phyloP scores from a whole-genome alignment of 495 filamentous ascomycete genomes.

The Aspergillus cavernicola region DNA sequence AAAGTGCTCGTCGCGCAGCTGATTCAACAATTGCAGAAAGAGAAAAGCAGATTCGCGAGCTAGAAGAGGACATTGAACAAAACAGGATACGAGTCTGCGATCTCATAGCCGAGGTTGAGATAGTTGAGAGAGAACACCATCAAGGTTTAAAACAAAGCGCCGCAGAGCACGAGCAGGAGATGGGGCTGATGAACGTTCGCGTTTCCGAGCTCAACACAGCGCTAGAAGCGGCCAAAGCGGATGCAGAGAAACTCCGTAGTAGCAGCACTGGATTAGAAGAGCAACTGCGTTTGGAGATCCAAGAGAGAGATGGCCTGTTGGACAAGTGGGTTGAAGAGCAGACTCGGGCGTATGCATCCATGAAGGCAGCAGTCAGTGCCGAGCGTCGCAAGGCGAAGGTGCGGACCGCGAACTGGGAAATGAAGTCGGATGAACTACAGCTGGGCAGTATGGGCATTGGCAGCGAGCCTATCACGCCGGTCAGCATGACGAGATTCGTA shows the following conservation, averaged over 20 bases:
- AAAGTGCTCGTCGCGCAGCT: slow-evolving; percentile 30
- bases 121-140: slow-evolving; percentile 31
- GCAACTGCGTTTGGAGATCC: slow-evolving; percentile 31
- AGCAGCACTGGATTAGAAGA: slow-evolving; percentile 35
- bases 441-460: slow-evolving; percentile 46
- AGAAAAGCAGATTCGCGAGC: slow-evolving; percentile 34
- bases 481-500: slow-evolving; percentile 40
- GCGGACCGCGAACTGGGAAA: slow-evolving; percentile 39
- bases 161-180: slow-evolving; percentile 41
- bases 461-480: slow-evolving; percentile 44
- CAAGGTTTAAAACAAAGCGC: slow-evolving; percentile 23
- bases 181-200: slow-evolving; percentile 36
- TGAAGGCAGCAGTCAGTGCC: slow-evolving; percentile 38
- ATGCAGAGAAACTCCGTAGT: slow-evolving; percentile 29
- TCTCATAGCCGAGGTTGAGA: slow-evolving; percentile 29
- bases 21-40: slow-evolving; percentile 33
- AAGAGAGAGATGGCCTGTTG: slow-evolving; percentile 35
- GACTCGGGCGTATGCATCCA: slow-evolving; percentile 32
- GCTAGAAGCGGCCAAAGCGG: slow-evolving; percentile 29
- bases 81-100: slow-evolving; percentile 37
- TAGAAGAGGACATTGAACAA: slow-evolving; percentile 35
- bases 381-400: slow-evolving; percentile 38
- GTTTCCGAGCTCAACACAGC: slow-evolving; percentile 38
- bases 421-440: slow-evolving; percentile 46
- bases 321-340: slow-evolving; percentile 40